These are phyloP conservation scores for Hymenoscyphus fructigenus DNA, from an alignment of 2,329 filamentous ascomycete genomes.

Conservation along the genomic window DNA sequence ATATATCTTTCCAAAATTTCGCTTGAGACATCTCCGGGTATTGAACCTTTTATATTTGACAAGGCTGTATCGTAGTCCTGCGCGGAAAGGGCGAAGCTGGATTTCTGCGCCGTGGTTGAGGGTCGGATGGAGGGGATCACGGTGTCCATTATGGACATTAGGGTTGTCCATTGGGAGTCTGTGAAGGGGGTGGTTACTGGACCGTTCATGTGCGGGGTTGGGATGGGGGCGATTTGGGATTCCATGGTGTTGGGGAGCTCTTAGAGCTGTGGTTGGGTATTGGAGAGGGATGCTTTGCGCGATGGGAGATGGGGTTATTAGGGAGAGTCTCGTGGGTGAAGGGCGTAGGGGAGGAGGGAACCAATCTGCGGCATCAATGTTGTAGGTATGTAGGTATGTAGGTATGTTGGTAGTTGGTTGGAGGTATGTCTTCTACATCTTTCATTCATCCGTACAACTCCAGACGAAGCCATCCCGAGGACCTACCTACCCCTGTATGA, in stretches of 20 bases:
- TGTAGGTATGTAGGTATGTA: neutral
- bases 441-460: neutral
- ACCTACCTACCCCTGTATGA: neutral
- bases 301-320: neutral
- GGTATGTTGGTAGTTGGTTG: neutral
- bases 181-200: slow-evolving; percentile 41
- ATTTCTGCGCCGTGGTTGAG: slow-evolving; percentile 25
- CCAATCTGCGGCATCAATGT: neutral
- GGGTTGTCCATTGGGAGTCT: slow-evolving; percentile 52
- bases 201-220: slow-evolving; percentile 10
- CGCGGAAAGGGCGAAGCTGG: slow-evolving; percentile 45
- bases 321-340: neutral
- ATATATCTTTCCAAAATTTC: slow-evolving; percentile 53
- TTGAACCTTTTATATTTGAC: slow-evolving; percentile 37
- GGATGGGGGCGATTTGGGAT: slow-evolving; percentile 22
- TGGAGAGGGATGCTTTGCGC: neutral
- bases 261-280: neutral
- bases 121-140: slow-evolving; percentile 58
- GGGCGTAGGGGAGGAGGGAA: neutral
- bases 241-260: slow-evolving; percentile 5
- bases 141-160: slow-evolving; percentile 57
- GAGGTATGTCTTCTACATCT: neutral
- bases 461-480: neutral
- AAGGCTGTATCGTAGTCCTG: slow-evolving; percentile 50
- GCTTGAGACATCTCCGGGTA: slow-evolving; percentile 43